These are phyloP conservation scores for Hylodesmum podocarpum DNA, from an alignment of 306 rosid species.

Conservation along the genomic window DNA sequence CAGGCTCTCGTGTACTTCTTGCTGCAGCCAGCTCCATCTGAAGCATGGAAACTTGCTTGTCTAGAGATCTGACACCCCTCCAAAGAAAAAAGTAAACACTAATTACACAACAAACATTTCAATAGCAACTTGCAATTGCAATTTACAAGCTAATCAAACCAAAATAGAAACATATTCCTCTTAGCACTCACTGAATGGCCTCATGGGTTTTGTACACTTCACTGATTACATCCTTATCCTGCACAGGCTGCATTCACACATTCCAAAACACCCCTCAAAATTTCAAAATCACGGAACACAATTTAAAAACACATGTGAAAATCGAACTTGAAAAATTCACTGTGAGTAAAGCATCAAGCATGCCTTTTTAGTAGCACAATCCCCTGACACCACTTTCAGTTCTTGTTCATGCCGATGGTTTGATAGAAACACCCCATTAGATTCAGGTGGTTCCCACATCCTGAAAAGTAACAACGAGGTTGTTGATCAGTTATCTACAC, in stretches of 20 bases:
- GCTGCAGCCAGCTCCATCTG: constrained; percentile 69
- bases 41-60: constrained; percentile 73
- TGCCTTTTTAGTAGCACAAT: constrained; percentile 51
- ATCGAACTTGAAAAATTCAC: not conserved
- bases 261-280: not conserved
- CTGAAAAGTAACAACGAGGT: constrained; percentile 30
- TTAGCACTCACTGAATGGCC: constrained; percentile 72
- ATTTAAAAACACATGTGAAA: not conserved
- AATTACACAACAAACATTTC: constrained; percentile 1
- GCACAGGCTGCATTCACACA: constrained; percentile 40
- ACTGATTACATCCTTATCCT: constrained; percentile 41
- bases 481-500: not conserved
- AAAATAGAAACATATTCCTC: not conserved
- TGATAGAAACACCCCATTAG: constrained; percentile 50
- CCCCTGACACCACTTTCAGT: constrained; percentile 57
- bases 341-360: not conserved
- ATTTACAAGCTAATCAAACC: not conserved
- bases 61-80: constrained; percentile 62
- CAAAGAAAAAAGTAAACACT: constrained; percentile 16
- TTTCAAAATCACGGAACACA: not conserved
- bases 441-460: constrained; percentile 56
- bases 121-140: not conserved
- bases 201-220: constrained; percentile 69
- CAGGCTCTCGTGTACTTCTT: constrained; percentile 52
- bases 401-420: constrained; percentile 58